Evolutionary conservation across 352 stramenopile genomes (phyloP), one percentile per base, ranked within the genome.

Genomic region (Globisporangium alternatum): DNA sequence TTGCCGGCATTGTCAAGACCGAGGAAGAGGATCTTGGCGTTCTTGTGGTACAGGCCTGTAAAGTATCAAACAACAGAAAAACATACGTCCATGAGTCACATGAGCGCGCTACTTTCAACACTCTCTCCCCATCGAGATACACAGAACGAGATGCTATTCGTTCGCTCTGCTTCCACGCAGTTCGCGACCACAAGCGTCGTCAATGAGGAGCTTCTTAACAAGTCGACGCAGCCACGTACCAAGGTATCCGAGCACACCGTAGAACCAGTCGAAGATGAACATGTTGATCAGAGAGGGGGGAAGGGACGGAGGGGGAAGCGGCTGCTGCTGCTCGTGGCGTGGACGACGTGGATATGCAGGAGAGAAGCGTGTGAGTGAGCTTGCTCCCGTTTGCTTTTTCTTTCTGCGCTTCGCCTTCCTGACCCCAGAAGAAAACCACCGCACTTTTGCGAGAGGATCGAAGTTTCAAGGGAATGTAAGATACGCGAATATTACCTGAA

Each of bases 1-100:
- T 99, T 99, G 72, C 98, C 98, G 52, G 98, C 98, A 86, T 99
- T 99, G 78, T 99, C 98, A 31, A 99, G 80, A 30, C 98, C 98
- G 30, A 99, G 76, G 83, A 99, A 99, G 44, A 99, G 75, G 76
- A 99, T 99, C 83, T 99, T 99, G 69, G 97, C 98, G 77, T 98
- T 99, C 87, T 99, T 99, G 83, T 99, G 97, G 81, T 99, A 99
- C 59, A 99, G 87, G 54, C 98, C 98, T 99, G 56, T 64, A 53
- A 5, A 58, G 60, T 7, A 47, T 43, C 39, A 39, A n/a, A 56
- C 48, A n/a, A 37, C 19, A 19, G 25, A 31, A 33, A 28, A 13
- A 4, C n/a, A 53, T 12, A 63, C 25, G 49, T 22, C 10, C 1
- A 19, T 60, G 39, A 44, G 39, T n/a, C 39, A 6, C 39, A 30